Conservation (phyloP, 1,139 yeast species). For the Candida tetrigidarum region DNA sequence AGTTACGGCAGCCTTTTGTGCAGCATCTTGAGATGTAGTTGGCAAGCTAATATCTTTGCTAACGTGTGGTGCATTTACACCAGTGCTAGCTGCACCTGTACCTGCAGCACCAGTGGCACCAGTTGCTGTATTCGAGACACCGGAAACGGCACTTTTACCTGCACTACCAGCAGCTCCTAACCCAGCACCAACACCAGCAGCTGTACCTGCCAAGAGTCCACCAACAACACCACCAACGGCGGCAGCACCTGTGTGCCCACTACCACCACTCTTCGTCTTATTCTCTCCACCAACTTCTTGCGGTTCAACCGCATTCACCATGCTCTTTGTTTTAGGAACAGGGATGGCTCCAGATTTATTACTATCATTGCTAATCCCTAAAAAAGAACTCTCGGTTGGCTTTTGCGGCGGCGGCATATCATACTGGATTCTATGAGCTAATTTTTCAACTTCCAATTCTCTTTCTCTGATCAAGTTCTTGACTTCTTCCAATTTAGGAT, state of each 20-base stretch:
- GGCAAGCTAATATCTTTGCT: conserved; percentile 6
- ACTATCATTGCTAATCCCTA: conserved; percentile 15
- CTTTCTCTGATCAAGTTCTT: conserved; percentile 40
- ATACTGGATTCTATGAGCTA: conserved; percentile 14
- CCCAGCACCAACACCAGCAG: conserved; percentile 16
- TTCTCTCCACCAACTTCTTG: conserved; percentile 2
- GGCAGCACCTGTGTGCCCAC: conserved; percentile 16
- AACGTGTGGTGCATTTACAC: neutral
- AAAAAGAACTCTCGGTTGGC: conserved; percentile 9
- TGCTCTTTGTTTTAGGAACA: conserved; percentile 10
- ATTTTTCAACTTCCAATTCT: conserved; percentile 39
- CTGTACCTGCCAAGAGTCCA: conserved; percentile 12
- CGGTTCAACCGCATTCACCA: conserved; percentile 2
- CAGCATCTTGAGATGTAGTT: conserved; percentile 11
- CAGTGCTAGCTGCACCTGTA: neutral
- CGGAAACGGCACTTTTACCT: conserved; percentile 5
- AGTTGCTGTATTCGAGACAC: conserved; percentile 7
- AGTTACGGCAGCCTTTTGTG: neutral
- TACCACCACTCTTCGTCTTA: conserved; percentile 4
- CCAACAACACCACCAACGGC: conserved; percentile 18
- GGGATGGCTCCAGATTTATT: conserved; percentile 13
- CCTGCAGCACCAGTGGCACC: conserved; percentile 15
- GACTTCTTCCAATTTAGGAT: conserved; percentile 31
- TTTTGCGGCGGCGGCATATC: conserved; percentile 2
- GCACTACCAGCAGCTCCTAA: conserved; percentile 15